phyloP scores from a whole-genome alignment of 768 basidiomycete species.

The Tephrocybe sp. region DNA sequence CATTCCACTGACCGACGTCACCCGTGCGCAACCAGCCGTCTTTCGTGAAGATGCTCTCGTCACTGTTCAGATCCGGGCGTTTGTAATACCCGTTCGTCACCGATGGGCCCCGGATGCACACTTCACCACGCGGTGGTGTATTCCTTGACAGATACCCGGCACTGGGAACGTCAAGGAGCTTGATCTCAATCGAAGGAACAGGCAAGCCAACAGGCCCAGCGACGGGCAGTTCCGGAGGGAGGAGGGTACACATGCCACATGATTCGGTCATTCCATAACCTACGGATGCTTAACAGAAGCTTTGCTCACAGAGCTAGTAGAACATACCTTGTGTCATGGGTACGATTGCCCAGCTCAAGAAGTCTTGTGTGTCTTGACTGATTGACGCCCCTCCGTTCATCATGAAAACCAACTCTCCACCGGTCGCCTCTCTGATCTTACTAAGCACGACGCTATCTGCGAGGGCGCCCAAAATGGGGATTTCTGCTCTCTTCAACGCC shows the following conservation, averaged over 20 bases:
- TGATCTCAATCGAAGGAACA: slow-evolving; percentile 86
- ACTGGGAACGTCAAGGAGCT: slow-evolving; percentile 78
- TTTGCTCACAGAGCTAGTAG: neutral
- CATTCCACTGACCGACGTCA: slow-evolving; percentile 93
- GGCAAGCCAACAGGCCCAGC: slow-evolving; percentile 82
- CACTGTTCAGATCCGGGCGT: slow-evolving; percentile 84
- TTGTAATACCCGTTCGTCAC: slow-evolving; percentile 92
- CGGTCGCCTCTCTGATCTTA: slow-evolving; percentile 79
- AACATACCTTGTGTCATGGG: slow-evolving; percentile 80
- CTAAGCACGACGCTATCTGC: slow-evolving; percentile 78
- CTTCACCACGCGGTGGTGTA: slow-evolving; percentile 78
- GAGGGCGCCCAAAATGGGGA: slow-evolving; percentile 66
- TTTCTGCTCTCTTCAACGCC: slow-evolving; percentile 65
- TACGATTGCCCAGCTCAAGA: slow-evolving; percentile 78
- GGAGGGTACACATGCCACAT: slow-evolving; percentile 84
- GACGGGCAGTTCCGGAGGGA: slow-evolving; percentile 80
- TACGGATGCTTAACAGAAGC: slow-evolving; percentile 25
- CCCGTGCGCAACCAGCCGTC: slow-evolving; percentile 96
- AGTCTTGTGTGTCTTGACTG: slow-evolving; percentile 86
- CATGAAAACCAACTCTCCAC: slow-evolving; percentile 80
- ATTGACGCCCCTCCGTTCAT: slow-evolving; percentile 88
- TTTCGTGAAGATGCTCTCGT: slow-evolving; percentile 78
- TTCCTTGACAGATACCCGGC: slow-evolving; percentile 81
- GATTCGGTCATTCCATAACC: slow-evolving; percentile 97
- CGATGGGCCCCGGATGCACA: slow-evolving; percentile 84